A percentile compares a stretch with the other conserved stretches of the same genome.
Conservation (phyloP, 352 stramenopile genomes). For the Phytophthora pluvialis region DNA sequence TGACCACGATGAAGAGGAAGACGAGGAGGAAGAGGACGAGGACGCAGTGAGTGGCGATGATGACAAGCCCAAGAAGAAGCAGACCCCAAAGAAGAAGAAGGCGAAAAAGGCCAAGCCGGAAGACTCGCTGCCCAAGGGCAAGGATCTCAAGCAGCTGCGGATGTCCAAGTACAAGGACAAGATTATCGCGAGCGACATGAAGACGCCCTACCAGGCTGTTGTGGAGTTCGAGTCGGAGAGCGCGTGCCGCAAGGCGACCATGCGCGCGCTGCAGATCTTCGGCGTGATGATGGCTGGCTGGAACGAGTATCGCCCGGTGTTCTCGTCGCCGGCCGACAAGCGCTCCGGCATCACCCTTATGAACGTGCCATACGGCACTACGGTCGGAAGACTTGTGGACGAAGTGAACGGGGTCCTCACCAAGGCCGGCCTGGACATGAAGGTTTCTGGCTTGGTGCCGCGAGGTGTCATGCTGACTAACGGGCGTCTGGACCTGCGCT, state of each 20-base stretch:
- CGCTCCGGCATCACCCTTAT: slow-evolving; percentile 72
- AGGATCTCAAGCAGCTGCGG: slow-evolving; percentile 8
- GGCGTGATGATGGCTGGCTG: slow-evolving; percentile 87
- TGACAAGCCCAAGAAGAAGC: slow-evolving; percentile 27
- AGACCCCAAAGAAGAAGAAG: slow-evolving; percentile 50
- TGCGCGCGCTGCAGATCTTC: slow-evolving; percentile 87
- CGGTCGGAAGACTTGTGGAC: slow-evolving; percentile 57
- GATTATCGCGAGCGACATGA: slow-evolving; percentile 81
- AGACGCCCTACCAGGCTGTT: slow-evolving; percentile 72
- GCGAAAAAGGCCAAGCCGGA: slow-evolving; percentile 44
- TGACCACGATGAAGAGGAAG: slow-evolving; percentile 34
- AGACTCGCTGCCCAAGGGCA: slow-evolving; percentile 26
- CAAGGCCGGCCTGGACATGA: slow-evolving; percentile 55
- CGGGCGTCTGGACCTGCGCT: slow-evolving; percentile 76
- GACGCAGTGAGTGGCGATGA: slow-evolving; percentile 22
- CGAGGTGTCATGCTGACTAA: slow-evolving; percentile 75
- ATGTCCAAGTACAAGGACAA: slow-evolving; percentile 56
- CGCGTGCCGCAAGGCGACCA: slow-evolving; percentile 61
- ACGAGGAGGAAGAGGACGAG: slow-evolving; percentile 40
- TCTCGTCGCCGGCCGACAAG: slow-evolving; percentile 56
- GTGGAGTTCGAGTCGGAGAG: slow-evolving; percentile 73
- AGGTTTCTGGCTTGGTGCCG: slow-evolving; percentile 60
- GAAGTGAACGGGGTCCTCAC: slow-evolving; percentile 65
- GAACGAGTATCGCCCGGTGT: slow-evolving; percentile 86
- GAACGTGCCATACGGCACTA: slow-evolving; percentile 81